Evolutionary conservation across 495 filamentous ascomycete genomes (phyloP).

Genomic region (Durotheca rogersii): DNA sequence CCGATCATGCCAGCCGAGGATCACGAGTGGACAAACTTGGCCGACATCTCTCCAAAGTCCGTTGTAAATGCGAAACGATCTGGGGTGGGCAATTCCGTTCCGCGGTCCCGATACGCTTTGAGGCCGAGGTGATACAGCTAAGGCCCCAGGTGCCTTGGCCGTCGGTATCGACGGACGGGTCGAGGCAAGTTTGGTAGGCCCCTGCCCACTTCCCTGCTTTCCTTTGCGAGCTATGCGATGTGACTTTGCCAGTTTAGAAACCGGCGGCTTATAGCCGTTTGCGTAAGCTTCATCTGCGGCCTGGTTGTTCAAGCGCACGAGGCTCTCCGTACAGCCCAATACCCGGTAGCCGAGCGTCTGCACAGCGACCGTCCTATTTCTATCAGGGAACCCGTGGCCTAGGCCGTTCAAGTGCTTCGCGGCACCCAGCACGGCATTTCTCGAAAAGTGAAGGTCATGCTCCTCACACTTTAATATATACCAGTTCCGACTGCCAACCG

Average conservation of each 20-base stretch:
- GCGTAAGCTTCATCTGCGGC: constrained; percentile 31
- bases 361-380: constrained; percentile 35
- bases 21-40: constrained; percentile 40
- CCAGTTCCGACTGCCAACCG: constrained; percentile 25
- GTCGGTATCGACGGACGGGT: too few species aligned
- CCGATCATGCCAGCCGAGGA: constrained; percentile 41
- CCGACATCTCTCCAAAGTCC: constrained; percentile 34
- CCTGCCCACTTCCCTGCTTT: background rate
- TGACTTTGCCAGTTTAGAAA: constrained; percentile 29
- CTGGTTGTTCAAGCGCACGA: constrained; percentile 39
- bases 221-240: too few species aligned
- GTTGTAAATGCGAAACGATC: constrained; percentile 38
- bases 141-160: too few species aligned
- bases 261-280: constrained; percentile 37
- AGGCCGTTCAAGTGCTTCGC: constrained; percentile 44
- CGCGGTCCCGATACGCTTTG: background rate
- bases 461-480: constrained; percentile 49
- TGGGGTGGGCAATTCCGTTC: constrained; percentile 22
- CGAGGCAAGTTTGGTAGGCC: too few species aligned
- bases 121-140: background rate
- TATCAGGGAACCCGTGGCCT: constrained; percentile 38
- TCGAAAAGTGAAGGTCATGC: constrained; percentile 45
- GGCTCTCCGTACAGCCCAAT: constrained; percentile 30
- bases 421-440: constrained; percentile 42
- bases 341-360: constrained; percentile 41